Percentiles rank a stretch among this genome's conserved stretches.
Conservation (phyloP, 106 monocot genomes). For the Posidonia australis region DNA sequence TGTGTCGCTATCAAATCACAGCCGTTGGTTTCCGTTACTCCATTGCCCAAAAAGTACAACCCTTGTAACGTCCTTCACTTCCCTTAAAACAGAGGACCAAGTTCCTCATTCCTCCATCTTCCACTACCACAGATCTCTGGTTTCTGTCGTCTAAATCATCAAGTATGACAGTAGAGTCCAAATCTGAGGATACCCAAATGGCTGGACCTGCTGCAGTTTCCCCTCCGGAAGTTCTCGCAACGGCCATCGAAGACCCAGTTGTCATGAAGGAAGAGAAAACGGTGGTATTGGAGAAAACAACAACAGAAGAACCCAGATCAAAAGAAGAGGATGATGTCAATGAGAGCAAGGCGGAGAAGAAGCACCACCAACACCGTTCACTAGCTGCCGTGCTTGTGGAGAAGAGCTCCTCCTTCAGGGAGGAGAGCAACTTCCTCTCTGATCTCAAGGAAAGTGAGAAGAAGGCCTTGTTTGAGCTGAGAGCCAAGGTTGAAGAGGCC, state of each 20-base stretch:
- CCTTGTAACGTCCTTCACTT: no score
- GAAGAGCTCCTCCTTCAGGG: constrained; percentile 54
- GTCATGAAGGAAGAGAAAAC: background rate
- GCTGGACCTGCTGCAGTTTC: background rate
- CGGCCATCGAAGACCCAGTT: background rate
- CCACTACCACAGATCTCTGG: no score
- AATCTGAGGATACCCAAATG: constrained; percentile 20
- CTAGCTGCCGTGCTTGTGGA: constrained; percentile 12
- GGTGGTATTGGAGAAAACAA: background rate
- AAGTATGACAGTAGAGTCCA: constrained; percentile 35
- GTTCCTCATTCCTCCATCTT: no score
- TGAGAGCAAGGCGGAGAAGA: constrained; percentile 4
- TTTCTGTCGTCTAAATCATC: background rate
- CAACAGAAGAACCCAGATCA: background rate
- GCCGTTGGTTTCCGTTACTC: no score
- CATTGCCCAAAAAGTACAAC: no score
- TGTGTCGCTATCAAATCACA: no score
- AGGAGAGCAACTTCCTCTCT: constrained; percentile 65
- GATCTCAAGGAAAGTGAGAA: constrained; percentile 68
- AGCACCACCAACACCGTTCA: background rate
- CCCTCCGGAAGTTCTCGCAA: background rate
- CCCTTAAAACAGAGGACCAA: no score
- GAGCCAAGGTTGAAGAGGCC: constrained; percentile 47
- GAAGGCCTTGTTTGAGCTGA: constrained; percentile 59
- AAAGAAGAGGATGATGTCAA: background rate